Conservation (phyloP, 768 basidiomycete genomes). For the Amanita rimosa region DNA sequence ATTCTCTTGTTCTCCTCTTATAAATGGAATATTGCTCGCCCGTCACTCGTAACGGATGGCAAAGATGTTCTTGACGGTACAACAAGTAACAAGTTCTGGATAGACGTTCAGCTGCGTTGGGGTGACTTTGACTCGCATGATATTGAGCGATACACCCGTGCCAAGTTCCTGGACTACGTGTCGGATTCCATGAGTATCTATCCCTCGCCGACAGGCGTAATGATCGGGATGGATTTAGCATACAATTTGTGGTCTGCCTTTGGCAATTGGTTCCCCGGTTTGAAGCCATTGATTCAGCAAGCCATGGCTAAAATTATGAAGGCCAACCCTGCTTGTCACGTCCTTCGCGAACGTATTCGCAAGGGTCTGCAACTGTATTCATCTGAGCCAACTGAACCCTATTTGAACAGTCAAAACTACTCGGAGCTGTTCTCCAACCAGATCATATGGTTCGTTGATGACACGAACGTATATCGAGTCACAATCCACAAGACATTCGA, state of each 20-base stretch:
- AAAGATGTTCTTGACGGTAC: slow-evolving; percentile 98
- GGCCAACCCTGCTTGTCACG: slow-evolving; percentile 96
- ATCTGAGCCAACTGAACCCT: slow-evolving; percentile 98
- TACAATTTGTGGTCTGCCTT: slow-evolving; percentile 99
- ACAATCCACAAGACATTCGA: slow-evolving; percentile 99
- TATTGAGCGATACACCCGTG: slow-evolving; percentile 96
- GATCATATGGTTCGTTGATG: slow-evolving; percentile 99
- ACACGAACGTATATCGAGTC: slow-evolving; percentile 99
- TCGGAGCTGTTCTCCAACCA: slow-evolving; percentile 97
- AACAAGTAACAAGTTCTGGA: slow-evolving; percentile 98
- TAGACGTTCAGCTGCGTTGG: slow-evolving; percentile 92
- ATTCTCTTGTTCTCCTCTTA: slow-evolving; percentile 94
- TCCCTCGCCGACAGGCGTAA: slow-evolving; percentile 95
- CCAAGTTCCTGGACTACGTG: slow-evolving; percentile 98
- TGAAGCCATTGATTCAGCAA: slow-evolving; percentile 96
- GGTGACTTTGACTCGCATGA: slow-evolving; percentile 99
- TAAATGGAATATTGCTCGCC: slow-evolving; percentile 97
- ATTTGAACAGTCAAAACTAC: slow-evolving; percentile 97
- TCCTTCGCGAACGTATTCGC: slow-evolving; percentile 95
- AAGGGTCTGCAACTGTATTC: slow-evolving; percentile 98
- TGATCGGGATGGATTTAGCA: slow-evolving; percentile 98
- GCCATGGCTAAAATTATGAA: slow-evolving; percentile 99
- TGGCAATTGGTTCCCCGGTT: slow-evolving; percentile 98
- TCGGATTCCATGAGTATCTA: slow-evolving; percentile 99
- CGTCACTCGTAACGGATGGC: slow-evolving; percentile 89